These are phyloP conservation scores for Tuber microsphaerosporum DNA, from an alignment of 495 filamentous ascomycete species.

Conservation along the genomic window DNA sequence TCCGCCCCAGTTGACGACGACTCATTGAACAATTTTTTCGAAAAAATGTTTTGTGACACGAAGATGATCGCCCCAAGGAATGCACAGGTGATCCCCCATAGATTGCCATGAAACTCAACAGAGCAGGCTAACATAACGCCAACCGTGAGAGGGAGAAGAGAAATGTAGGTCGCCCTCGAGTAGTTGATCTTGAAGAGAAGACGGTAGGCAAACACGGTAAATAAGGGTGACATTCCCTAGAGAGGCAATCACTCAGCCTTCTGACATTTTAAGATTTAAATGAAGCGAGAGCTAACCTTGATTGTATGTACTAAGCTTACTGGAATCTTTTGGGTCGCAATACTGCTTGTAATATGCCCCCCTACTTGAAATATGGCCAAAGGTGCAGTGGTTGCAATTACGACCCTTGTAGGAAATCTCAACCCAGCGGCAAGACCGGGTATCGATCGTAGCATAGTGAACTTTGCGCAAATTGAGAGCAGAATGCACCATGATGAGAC, in stretches of 20 bases:
- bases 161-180: conserved; percentile 79
- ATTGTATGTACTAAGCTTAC: conserved; percentile 98
- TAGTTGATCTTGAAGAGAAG: conserved; percentile 82
- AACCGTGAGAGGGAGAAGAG: conserved; percentile 80
- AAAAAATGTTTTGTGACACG: conserved; percentile 98
- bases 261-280: not conserved
- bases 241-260: not conserved
- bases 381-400: conserved; percentile 80
- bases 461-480: conserved; percentile 58
- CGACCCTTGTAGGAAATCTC: conserved; percentile 68
- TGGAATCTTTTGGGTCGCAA: conserved; percentile 86
- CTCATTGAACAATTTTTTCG: conserved; percentile 97
- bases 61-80: conserved; percentile 85
- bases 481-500: conserved; percentile 84
- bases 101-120: conserved; percentile 75
- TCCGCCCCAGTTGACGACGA: conserved; percentile 73
- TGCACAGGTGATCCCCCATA: conserved; percentile 80
- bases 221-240: conserved; percentile 82
- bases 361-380: conserved; percentile 87
- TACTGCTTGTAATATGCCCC: conserved; percentile 87
- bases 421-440: conserved; percentile 78
- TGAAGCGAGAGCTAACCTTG: conserved; percentile 48
- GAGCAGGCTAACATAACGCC: conserved; percentile 95
- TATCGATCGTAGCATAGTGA: conserved; percentile 53
- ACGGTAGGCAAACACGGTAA: conserved; percentile 91